Conservation (phyloP, 2,329 filamentous ascomycete species). For the Fusarium hainanense region DNA sequence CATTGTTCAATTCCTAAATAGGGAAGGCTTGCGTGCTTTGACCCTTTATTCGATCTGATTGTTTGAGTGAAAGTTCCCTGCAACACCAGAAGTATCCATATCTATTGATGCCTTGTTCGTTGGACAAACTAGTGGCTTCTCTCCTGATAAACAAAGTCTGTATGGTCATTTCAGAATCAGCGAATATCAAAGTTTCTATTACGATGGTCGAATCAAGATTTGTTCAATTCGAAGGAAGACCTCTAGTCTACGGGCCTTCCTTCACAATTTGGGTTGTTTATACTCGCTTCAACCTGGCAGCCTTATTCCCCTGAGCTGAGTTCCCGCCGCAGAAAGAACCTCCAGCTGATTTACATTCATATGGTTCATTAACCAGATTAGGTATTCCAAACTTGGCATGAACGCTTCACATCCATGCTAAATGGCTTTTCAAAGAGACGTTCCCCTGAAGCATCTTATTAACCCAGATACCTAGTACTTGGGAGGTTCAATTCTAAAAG, state of each 20-base stretch:
- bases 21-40: neutral
- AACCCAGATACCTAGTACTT: neutral
- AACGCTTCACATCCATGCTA: neutral
- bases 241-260: neutral
- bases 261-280: neutral
- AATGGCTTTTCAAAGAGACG: neutral
- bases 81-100: neutral
- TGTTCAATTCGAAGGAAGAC: neutral
- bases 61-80: neutral
- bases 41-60: neutral
- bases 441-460: neutral
- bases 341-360: neutral
- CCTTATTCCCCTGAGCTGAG: neutral
- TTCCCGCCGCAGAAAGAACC: neutral
- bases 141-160: neutral
- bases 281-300: neutral
- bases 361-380: neutral
- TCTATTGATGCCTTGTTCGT: neutral
- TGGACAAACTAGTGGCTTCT: neutral
- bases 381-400: neutral
- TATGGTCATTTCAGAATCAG: no score
- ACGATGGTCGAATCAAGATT: neutral
- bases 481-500: neutral
- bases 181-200: neutral
- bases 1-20: slow-evolving; percentile 11